Conservation (phyloP, 2,329 filamentous ascomycete species). For the Shiraia bambusicola region DNA sequence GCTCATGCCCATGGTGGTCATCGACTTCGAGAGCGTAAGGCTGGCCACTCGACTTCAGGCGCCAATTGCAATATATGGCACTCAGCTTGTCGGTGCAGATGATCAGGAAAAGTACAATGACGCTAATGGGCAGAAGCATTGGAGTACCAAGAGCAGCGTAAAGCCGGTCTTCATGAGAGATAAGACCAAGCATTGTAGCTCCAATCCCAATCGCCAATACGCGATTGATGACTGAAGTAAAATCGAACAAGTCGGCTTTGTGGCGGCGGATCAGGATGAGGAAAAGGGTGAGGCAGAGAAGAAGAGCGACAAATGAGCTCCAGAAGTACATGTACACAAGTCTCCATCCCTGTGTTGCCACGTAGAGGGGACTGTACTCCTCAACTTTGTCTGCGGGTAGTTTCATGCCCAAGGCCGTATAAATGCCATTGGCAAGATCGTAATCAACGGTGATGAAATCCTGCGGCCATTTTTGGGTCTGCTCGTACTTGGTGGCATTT, state of each 20-base stretch:
- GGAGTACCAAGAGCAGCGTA: slow-evolving; percentile 35
- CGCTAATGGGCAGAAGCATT: slow-evolving; percentile 38
- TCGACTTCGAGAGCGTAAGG: slow-evolving; percentile 35
- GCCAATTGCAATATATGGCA: slow-evolving; percentile 33
- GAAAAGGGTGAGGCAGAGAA: slow-evolving; percentile 42
- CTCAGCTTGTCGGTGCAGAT: slow-evolving; percentile 34
- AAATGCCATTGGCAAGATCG: slow-evolving; percentile 34
- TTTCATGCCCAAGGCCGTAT: slow-evolving; percentile 38
- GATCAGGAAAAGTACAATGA: slow-evolving; percentile 39
- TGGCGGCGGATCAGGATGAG: slow-evolving; percentile 45
- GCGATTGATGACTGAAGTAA: slow-evolving; percentile 38
- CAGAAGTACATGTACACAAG: slow-evolving; percentile 44
- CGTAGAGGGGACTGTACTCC: slow-evolving; percentile 22
- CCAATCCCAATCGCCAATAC: slow-evolving; percentile 30
- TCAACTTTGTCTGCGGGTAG: slow-evolving; percentile 33
- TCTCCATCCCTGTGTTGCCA: slow-evolving; percentile 33
- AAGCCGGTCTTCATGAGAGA: slow-evolving; percentile 21
- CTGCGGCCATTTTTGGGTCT: slow-evolving; percentile 13
- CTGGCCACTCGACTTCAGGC: slow-evolving; percentile 31
- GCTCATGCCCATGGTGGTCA: slow-evolving; percentile 31
- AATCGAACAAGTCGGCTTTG: slow-evolving; percentile 45
- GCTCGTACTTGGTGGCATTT: slow-evolving; percentile 17
- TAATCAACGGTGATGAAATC: slow-evolving; percentile 24
- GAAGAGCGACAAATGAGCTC: slow-evolving; percentile 39
- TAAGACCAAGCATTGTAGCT: slow-evolving; percentile 32